These are phyloP conservation scores for Clarireedia hainanense DNA, from an alignment of 2,329 filamentous ascomycete genomes.

Conservation along the genomic window DNA sequence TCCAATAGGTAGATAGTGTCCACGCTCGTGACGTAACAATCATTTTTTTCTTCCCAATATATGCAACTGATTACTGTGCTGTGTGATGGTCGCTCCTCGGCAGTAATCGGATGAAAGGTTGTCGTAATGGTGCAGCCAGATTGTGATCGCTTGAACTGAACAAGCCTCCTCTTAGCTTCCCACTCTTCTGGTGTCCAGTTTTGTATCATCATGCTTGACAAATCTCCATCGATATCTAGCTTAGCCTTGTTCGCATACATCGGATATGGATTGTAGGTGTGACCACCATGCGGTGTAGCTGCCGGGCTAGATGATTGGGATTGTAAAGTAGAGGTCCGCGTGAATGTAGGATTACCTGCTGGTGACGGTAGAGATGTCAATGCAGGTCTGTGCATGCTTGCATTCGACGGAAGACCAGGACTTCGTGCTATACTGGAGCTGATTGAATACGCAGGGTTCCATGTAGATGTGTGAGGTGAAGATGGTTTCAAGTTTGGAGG, in stretches of 20 bases:
- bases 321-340: slow-evolving; percentile 59
- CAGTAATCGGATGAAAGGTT: slow-evolving; percentile 69
- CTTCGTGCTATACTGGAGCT: slow-evolving; percentile 35
- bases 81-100: slow-evolving; percentile 71
- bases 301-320: slow-evolving; percentile 34
- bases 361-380: slow-evolving; percentile 22
- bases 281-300: slow-evolving; percentile 37
- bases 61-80: slow-evolving; percentile 97
- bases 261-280: slow-evolving; percentile 40
- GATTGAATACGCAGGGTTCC: slow-evolving; percentile 40
- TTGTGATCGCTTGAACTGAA: slow-evolving; percentile 81
- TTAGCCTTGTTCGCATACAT: slow-evolving; percentile 77
- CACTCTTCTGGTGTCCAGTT: slow-evolving; percentile 80
- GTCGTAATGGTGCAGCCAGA: slow-evolving; percentile 73
- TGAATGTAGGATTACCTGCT: slow-evolving; percentile 48
- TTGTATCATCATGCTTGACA: slow-evolving; percentile 68
- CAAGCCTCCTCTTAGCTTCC: slow-evolving; percentile 70
- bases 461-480: slow-evolving; percentile 39
- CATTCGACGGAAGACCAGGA: slow-evolving; percentile 33
- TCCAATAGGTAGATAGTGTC: slow-evolving; percentile 95
- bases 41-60: slow-evolving; percentile 85
- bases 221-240: slow-evolving; percentile 76
- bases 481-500: slow-evolving; percentile 37
- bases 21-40: slow-evolving; percentile 92
- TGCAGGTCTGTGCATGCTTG: slow-evolving; percentile 14